These are phyloP conservation scores for Musa acuminata DNA, from an alignment of 176 grass and related monocot species.

Conservation along the genomic window DNA sequence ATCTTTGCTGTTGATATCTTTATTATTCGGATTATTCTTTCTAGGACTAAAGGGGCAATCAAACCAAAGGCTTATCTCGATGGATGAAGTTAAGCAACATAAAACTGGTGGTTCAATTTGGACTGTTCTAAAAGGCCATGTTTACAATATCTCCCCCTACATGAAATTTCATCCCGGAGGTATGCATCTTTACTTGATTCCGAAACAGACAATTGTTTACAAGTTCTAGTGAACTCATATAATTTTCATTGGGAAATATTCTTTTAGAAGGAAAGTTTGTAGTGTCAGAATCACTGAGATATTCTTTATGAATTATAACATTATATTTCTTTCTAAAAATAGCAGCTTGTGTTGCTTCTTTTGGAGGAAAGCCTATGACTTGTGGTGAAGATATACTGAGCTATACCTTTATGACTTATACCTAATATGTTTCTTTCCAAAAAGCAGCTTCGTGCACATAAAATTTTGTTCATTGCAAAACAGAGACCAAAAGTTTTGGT, in stretches of 20 bases:
- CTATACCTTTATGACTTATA: too few species aligned
- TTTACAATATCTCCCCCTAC: conserved; percentile 88
- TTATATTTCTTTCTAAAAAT: not conserved
- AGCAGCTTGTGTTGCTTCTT: not conserved
- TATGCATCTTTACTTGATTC: conserved; percentile 21
- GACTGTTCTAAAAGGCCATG: conserved; percentile 90
- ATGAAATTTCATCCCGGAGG: conserved; percentile 98
- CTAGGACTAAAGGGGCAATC: conserved; percentile 62
- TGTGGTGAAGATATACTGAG: not conserved
- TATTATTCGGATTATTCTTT: conserved; percentile 10
- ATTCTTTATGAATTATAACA: not conserved
- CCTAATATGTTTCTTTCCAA: too few species aligned
- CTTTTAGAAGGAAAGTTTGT: not conserved
- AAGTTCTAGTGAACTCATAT: conserved; percentile 6
- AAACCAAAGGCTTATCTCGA: conserved; percentile 54
- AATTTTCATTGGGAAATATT: not conserved
- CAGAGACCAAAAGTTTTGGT: too few species aligned
- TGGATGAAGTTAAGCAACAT: conserved; percentile 86
- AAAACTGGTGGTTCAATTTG: conserved; percentile 68
- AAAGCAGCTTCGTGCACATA: too few species aligned
- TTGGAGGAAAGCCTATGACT: not conserved
- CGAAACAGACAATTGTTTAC: not conserved
- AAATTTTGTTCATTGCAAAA: too few species aligned
- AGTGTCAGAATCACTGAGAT: too few species aligned
- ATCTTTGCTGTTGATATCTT: conserved; percentile 13